Evolutionary conservation across 106 monocot genomes (phyloP), one percentile per base, ranked within the genome.

Genomic region (Dendrobium officinale): DNA sequence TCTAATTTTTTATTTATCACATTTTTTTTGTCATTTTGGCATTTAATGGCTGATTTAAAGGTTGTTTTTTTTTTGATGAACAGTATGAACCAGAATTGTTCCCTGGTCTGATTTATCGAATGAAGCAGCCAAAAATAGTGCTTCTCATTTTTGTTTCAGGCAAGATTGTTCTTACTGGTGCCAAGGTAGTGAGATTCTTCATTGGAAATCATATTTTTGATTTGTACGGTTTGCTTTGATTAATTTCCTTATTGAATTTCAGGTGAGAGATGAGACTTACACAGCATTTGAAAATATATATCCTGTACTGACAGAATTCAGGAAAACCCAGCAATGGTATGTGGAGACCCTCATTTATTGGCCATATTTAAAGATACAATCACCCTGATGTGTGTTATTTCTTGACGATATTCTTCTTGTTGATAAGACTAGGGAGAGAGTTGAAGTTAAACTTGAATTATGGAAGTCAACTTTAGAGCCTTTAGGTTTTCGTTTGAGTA

Each of bases 51-150:
- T 42, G 5, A 73, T 19, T 75, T 24, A 15, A 75, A 44, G n/a
- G 0, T 27, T 84, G 31, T 43, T 58, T 80, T 59, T 85, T 20
- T 45, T 7, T 75, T 79, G n/a, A 9, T 51, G 15, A 67, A 80
- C 83, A 93, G 91, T 91, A 93, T 78, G 93, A 93, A 77, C 91
- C 93, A 75, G 93, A 91, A 61, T 59, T 88, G 29, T 93, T 93
- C 75, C 90, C 93, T 80, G 93, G 90, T 41, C 78, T 93, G 58
- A 85, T 93, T 17, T 93, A 93, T 55, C 84, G 90, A 8, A 93
- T 93, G 93, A 88, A 87, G 42, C 90, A 93, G 77, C 90, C 92
- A 47, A 93, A 90, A 79, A 87, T 93, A 8, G 82, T 82, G 11
- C 86, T 91, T 13, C 91, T 91, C 42, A 88, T 91, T 59, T 91